phyloP scores from a whole-genome alignment of 2,329 filamentous ascomycete genomes.

The Drechslerella stenobrocha region DNA sequence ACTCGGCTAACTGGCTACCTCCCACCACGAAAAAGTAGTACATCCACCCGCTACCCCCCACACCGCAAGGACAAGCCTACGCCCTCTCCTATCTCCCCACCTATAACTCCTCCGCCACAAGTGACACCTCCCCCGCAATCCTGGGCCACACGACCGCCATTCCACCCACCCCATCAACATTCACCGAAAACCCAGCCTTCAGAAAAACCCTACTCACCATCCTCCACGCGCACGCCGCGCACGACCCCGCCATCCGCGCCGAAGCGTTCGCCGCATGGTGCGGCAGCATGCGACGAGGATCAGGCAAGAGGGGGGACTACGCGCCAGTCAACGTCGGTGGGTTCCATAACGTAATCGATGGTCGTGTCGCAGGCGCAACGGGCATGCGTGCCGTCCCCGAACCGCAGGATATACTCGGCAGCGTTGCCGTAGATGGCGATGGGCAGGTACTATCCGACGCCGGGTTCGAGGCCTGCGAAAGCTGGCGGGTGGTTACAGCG shows the following conservation, averaged over 20 bases:
- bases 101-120: constrained; percentile 58
- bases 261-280: constrained; percentile 64
- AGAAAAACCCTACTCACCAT: constrained; percentile 65
- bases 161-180: constrained; percentile 66
- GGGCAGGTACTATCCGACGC: constrained; percentile 61
- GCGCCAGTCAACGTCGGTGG: constrained; percentile 60
- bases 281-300: constrained; percentile 57
- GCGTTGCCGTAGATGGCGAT: constrained; percentile 65
- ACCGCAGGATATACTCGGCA: constrained; percentile 71
- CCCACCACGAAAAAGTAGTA: constrained; percentile 40
- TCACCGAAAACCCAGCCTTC: constrained; percentile 65
- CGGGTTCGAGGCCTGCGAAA: constrained; percentile 58
- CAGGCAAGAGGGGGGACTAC: constrained; percentile 42
- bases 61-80: constrained; percentile 57
- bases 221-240: constrained; percentile 61
- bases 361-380: constrained; percentile 65
- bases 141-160: constrained; percentile 62
- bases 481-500: constrained; percentile 67
- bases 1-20: neutral
- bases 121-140: constrained; percentile 60
- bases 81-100: constrained; percentile 66
- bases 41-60: constrained; percentile 55
- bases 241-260: constrained; percentile 61
- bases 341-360: constrained; percentile 66
- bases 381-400: constrained; percentile 66